Percentiles rank a stretch among this genome's conserved stretches.
These are phyloP conservation scores for Olyra latifolia DNA, from an alignment of 176 grass and related monocot genomes.

Conservation along the genomic window DNA sequence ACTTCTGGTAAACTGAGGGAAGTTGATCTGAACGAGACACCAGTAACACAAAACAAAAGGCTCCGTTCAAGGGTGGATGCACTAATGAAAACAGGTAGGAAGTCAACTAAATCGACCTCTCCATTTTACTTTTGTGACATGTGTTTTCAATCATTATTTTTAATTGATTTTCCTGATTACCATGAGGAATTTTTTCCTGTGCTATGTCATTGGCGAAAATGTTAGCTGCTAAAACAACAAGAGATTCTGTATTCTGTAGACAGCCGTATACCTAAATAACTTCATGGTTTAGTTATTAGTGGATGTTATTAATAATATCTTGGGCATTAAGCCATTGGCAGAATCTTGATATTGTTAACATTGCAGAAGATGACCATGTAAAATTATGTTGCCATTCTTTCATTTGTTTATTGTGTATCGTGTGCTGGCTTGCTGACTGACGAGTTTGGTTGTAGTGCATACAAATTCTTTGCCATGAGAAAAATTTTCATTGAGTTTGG, in stretches of 20 bases:
- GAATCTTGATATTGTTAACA: background rate
- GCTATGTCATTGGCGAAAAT: background rate
- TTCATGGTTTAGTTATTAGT: background rate
- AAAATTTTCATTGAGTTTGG: background rate
- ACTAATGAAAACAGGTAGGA: constrained; percentile 80
- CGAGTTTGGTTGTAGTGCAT: background rate
- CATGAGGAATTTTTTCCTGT: background rate
- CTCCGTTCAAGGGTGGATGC: constrained; percentile 75
- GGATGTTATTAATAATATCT: background rate
- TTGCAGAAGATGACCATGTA: background rate
- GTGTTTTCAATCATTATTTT: background rate
- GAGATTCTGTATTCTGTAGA: background rate
- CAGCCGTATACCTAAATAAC: background rate
- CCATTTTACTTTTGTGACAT: background rate
- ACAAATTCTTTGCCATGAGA: background rate
- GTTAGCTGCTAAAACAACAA: background rate
- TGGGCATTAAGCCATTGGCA: background rate
- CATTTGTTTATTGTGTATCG: background rate
- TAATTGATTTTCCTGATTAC: constrained; percentile 13
- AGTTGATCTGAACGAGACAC: constrained; percentile 95
- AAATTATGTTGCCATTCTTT: background rate
- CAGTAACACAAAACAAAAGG: constrained; percentile 74
- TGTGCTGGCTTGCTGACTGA: background rate
- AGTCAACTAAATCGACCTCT: background rate
- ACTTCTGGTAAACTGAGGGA: constrained; percentile 76